These are phyloP conservation scores for Sporothrix brunneoviolacea DNA, from an alignment of 2,329 filamentous ascomycete genomes.

Conservation along the genomic window DNA sequence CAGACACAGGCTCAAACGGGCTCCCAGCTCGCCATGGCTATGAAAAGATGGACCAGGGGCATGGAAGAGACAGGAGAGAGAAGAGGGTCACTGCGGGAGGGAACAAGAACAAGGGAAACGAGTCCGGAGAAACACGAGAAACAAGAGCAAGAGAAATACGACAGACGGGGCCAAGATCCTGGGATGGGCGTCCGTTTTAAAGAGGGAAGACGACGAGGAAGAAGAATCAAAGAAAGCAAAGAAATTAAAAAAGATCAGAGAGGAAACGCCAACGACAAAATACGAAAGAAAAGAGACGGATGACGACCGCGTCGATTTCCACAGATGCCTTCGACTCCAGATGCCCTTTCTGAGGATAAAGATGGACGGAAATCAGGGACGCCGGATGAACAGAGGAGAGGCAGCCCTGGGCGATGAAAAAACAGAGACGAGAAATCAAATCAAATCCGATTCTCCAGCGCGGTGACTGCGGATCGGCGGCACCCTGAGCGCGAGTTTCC, in stretches of 20 bases:
- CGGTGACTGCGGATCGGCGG: background rate
- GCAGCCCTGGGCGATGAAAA: too few species aligned
- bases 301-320: too few species aligned
- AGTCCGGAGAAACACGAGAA: background rate
- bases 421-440: background rate
- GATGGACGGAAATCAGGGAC: slow-evolving; percentile 1
- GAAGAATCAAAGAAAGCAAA: background rate
- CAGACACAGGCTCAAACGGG: background rate
- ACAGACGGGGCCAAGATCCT: background rate
- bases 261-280: background rate
- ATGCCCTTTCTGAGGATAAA: background rate
- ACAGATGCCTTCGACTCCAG: background rate
- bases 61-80: background rate
- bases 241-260: background rate
- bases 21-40: background rate
- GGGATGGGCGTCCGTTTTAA: background rate
- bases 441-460: background rate
- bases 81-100: too few species aligned
- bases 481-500: too few species aligned
- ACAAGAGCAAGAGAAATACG: background rate
- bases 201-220: too few species aligned
- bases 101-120: background rate
- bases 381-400: background rate
- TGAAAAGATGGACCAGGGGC: background rate
- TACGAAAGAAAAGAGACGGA: background rate